phyloP scores from a whole-genome alignment of 768 basidiomycete genomes.

The Boletus eberwhitei region DNA sequence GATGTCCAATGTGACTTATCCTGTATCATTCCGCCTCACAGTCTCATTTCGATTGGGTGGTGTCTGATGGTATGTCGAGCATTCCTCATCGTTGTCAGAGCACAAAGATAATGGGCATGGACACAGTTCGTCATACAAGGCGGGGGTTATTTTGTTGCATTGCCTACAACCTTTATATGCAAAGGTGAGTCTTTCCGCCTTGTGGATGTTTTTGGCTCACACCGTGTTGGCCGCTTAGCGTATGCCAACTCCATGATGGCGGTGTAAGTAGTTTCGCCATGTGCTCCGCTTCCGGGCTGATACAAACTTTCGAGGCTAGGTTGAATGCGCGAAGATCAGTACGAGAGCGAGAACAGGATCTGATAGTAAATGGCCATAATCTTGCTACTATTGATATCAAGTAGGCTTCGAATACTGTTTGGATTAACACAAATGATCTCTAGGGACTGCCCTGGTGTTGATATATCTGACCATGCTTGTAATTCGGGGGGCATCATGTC shows the following conservation, averaged over 20 bases:
- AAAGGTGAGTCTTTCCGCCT: not conserved
- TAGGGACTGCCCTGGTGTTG: no score
- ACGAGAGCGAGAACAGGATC: not conserved
- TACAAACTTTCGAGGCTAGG: not conserved
- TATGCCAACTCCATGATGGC: conserved; percentile 17
- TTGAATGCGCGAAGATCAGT: conserved; percentile 10
- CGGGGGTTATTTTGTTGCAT: not conserved
- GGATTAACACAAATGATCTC: no score
- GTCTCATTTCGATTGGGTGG: conserved; percentile 8
- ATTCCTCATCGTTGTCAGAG: no score
- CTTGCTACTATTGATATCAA: conserved; percentile 3
- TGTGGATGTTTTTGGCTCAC: not conserved
- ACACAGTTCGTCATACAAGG: not conserved
- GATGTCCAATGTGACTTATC: not conserved
- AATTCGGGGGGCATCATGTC: no score
- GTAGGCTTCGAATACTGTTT: conserved; percentile 32
- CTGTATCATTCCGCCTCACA: not conserved
- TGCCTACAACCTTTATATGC: conserved; percentile 1
- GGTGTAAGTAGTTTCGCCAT: not conserved
- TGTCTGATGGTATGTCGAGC: conserved; percentile 3
- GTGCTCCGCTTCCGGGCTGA: not conserved
- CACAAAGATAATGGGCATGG: not conserved
- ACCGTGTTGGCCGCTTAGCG: not conserved
- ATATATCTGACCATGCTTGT: no score
- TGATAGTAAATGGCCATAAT: not conserved